Conservation (phyloP, 148 eudicot species). For the Nepenthes gracilis region DNA sequence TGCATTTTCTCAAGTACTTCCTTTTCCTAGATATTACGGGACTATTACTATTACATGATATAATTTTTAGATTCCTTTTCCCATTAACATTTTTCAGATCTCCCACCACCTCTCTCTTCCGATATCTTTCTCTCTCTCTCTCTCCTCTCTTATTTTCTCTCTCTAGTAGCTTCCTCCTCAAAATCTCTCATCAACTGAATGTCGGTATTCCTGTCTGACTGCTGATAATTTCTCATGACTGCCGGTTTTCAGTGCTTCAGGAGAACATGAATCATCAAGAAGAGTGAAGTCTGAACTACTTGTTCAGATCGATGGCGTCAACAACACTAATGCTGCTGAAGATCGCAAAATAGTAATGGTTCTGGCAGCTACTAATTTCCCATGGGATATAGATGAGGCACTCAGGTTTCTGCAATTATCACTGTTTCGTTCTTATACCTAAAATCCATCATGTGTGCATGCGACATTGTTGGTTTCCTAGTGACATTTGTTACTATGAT, state of each 20-base stretch:
- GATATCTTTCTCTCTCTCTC: no score
- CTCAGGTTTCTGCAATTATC: slow-evolving; percentile 41
- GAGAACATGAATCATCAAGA: slow-evolving; percentile 98
- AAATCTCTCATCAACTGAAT: no score
- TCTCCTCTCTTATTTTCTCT: no score
- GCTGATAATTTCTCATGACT: background rate
- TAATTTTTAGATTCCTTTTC: no score
- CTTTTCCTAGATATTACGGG: no score
- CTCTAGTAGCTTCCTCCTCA: no score
- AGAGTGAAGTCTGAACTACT: slow-evolving; percentile 97
- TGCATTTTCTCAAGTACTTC: no score
- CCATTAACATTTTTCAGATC: no score
- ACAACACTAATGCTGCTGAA: slow-evolving; percentile 64
- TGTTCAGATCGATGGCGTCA: slow-evolving; percentile 98
- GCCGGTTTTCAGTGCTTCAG: slow-evolving; percentile 67
- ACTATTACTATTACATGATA: no score
- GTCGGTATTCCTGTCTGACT: background rate
- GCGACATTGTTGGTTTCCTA: slow-evolving; percentile 2
- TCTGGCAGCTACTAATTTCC: slow-evolving; percentile 97
- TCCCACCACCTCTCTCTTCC: no score
- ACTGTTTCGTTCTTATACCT: background rate
- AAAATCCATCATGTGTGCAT: background rate
- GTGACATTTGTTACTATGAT: background rate
- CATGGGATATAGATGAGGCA: slow-evolving; percentile 99
- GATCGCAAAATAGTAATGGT: slow-evolving; percentile 99